Evolutionary conservation across 768 basidiomycete genomes (phyloP).

Genomic region (Mycena polygramma): DNA sequence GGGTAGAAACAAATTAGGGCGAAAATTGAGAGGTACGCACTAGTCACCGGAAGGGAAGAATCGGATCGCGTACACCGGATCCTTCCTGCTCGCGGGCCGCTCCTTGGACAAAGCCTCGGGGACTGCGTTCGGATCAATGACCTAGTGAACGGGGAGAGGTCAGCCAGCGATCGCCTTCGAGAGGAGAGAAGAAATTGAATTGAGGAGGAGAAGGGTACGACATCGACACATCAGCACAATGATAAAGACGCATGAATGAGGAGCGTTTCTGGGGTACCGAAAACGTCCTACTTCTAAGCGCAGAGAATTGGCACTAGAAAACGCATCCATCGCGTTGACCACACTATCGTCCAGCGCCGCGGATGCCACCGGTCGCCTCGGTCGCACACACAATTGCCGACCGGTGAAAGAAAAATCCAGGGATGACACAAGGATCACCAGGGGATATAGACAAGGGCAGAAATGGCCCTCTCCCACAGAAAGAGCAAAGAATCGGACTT

Average conservation of each 20-base stretch:
- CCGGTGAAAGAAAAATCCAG: too few relatives aligned
- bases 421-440: too few relatives aligned
- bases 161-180: neutral
- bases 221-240: neutral
- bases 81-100: slow-evolving; percentile 81
- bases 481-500: neutral
- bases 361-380: too few relatives aligned
- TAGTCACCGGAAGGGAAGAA: slow-evolving; percentile 97
- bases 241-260: neutral
- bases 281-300: too few relatives aligned
- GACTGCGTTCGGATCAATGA: slow-evolving; percentile 81
- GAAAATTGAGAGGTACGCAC: slow-evolving; percentile 66
- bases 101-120: slow-evolving; percentile 74
- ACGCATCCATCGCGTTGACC: too few relatives aligned
- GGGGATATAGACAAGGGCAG: too few relatives aligned
- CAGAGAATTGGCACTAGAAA: too few relatives aligned
- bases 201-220: neutral
- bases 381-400: too few relatives aligned
- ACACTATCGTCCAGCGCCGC: too few relatives aligned
- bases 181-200: neutral
- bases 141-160: slow-evolving; percentile 59
- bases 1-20: slow-evolving; percentile 8
- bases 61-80: slow-evolving; percentile 70
- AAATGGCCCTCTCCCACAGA: too few relatives aligned
- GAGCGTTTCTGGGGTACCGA: too few relatives aligned